Evolutionary conservation across 23 red algal genomes (phyloP), one percentile per base, ranked within the genome.

Genomic region (Gracilaria vermiculophylla): DNA sequence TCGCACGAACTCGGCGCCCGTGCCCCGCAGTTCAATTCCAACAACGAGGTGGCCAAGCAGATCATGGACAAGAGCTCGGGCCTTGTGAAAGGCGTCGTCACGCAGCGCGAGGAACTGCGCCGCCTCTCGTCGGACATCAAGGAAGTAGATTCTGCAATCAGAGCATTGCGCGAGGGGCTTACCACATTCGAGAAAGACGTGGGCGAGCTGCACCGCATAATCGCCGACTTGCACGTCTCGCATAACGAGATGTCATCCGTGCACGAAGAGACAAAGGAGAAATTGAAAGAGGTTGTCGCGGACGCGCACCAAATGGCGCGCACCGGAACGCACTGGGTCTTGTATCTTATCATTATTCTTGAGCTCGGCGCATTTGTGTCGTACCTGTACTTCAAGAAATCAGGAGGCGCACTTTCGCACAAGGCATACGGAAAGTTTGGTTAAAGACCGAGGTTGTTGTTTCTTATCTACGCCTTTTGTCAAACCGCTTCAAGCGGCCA

Each of bases 361-460:
- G 81, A 86, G 48, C 33, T 86, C 25, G 44, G 43, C 41, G 61
- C 28, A 34, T 86, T 86, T 70, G 81, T 86, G 36, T 27, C 24
- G 17, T 86, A 65, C 25, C 20, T 86, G 53, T 86, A 86, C 61
- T 49, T 73, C 48, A 86, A 86, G 66, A 57, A 62, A 34, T 39
- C 81, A 20, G 66, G 36, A 17, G 44, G 81, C 73, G 28, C 60
- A 17, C 36, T 74, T 67, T 45, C 81, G 25, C 81, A 86, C 43
- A 86, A 86, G 44, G 81, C 81, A 5, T 86, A 86, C 40, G 81
- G 81, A 15, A 86, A 86, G 33, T 86, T 70, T 56, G 81, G 81
- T 43, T 86, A 70, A 86, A 66, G 36, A 37, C 58, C 58, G 17
- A 64, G 32, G 28, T 35, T 64, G 16, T 35, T 25, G 16, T 64